Conservation (phyloP, 441 rosid genomes). For the Theobroma grandiflorum region DNA sequence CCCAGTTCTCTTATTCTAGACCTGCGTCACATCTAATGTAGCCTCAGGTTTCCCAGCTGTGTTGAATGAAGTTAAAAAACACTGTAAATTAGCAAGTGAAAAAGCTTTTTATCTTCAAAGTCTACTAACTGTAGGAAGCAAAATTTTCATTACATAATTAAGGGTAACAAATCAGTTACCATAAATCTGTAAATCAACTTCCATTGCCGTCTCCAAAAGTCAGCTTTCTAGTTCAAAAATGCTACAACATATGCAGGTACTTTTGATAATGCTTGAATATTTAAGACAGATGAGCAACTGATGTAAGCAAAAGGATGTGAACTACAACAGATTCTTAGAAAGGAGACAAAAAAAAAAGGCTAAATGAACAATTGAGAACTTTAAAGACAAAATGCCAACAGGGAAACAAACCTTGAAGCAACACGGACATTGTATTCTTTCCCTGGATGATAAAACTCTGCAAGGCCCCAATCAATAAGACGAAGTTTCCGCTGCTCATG, state of each 20-base stretch:
- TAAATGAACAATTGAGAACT: background rate
- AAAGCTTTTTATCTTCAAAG: background rate
- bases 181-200: background rate
- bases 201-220: background rate
- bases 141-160: background rate
- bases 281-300: background rate
- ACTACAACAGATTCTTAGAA: background rate
- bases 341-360: background rate
- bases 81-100: background rate
- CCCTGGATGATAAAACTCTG: constrained; percentile 98
- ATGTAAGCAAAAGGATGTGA: background rate
- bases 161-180: background rate
- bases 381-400: background rate
- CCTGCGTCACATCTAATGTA: background rate
- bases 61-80: background rate
- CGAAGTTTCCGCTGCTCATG: constrained; percentile 96
- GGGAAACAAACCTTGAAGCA: constrained; percentile 78
- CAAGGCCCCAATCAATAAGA: constrained; percentile 98
- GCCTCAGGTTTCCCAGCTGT: background rate
- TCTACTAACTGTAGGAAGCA: background rate
- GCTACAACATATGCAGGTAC: background rate
- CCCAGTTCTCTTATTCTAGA: background rate
- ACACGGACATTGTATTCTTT: constrained; percentile 97
- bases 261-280: background rate
- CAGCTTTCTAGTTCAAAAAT: background rate